Conservation (phyloP, 2,329 filamentous ascomycete genomes). For the Beauveria caledonica region DNA sequence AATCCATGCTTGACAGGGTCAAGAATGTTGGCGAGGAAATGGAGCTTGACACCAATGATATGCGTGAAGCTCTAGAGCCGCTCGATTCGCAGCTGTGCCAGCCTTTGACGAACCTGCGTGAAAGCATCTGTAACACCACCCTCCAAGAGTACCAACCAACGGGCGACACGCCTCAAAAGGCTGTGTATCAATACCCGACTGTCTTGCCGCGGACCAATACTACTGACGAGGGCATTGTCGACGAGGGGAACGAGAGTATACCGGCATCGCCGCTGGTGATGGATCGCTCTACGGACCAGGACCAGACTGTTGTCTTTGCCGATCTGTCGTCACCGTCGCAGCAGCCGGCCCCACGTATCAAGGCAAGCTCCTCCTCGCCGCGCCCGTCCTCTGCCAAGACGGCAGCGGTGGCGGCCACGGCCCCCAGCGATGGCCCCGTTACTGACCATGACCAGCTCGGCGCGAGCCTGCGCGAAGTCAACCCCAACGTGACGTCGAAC, state of each 20-base stretch:
- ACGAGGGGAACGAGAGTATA: conserved; percentile 13
- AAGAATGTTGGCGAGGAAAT: conserved; percentile 62
- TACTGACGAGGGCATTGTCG: conserved; percentile 35
- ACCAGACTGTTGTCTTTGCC: conserved; percentile 33
- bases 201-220: conserved; percentile 66
- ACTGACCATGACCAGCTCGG: conserved; percentile 26
- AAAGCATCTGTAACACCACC: conserved; percentile 53
- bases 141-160: conserved; percentile 79
- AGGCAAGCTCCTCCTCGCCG: conserved; percentile 12
- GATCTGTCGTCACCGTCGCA: conserved; percentile 23
- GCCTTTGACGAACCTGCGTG: conserved; percentile 63
- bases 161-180: conserved; percentile 76
- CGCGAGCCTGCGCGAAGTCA: conserved; percentile 47
- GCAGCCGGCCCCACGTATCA: not conserved
- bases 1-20: conserved; percentile 58
- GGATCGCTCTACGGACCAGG: conserved; percentile 26
- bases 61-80: conserved; percentile 54
- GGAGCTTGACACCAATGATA: conserved; percentile 46
- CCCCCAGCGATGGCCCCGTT: conserved; percentile 16
- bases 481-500: conserved; percentile 41
- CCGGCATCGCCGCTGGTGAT: conserved; percentile 14
- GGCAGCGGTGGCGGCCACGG: conserved; percentile 5
- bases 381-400: conserved; percentile 15
- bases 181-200: conserved; percentile 71
- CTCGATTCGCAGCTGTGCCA: conserved; percentile 54